Percentiles rank a stretch among this genome's conserved stretches.
phyloP scores from a whole-genome alignment of 1,284 basidiomycete species.

The Apiotrichum gamsii region DNA sequence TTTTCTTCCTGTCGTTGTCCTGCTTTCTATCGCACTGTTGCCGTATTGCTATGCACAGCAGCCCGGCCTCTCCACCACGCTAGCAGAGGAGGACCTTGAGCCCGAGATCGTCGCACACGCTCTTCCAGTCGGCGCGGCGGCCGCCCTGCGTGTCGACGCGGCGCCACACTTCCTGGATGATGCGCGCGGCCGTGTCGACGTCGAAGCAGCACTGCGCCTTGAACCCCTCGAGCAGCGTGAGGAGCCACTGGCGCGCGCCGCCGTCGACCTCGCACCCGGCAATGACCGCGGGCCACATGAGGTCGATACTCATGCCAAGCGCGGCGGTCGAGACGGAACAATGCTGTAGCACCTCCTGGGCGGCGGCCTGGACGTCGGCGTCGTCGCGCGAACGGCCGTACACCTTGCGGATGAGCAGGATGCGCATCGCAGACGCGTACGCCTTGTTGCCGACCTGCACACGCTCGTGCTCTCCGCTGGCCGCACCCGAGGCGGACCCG shows the following conservation, averaged over 20 bases:
- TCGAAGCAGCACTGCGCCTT: constrained; percentile 53
- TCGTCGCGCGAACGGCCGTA: constrained; percentile 47
- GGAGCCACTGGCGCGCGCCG: constrained; percentile 45
- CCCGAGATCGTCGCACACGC: constrained; percentile 40
- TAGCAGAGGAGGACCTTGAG: constrained; percentile 33
- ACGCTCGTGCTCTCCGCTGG: constrained; percentile 42
- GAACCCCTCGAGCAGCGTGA: constrained; percentile 50
- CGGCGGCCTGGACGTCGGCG: constrained; percentile 45
- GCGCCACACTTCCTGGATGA: constrained; percentile 50
- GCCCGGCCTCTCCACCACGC: too few species aligned
- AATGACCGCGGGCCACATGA: constrained; percentile 52
- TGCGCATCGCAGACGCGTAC: constrained; percentile 49
- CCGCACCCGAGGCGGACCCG: constrained; percentile 16
- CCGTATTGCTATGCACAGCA: too few species aligned
- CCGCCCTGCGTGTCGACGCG: constrained; percentile 27
- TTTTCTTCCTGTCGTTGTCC: too few species aligned
- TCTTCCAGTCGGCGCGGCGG: constrained; percentile 38
- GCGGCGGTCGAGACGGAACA: constrained; percentile 41
- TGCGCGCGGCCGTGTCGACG: constrained; percentile 52
- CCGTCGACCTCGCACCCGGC: constrained; percentile 50
- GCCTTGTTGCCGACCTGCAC: constrained; percentile 48
- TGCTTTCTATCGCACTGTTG: too few species aligned
- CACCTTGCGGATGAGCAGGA: constrained; percentile 50
- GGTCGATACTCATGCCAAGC: constrained; percentile 45
- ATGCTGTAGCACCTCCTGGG: constrained; percentile 38